Base-by-base conservation (phyloP, 176 grass and related monocot species). In the Avena atlantica region DNA sequence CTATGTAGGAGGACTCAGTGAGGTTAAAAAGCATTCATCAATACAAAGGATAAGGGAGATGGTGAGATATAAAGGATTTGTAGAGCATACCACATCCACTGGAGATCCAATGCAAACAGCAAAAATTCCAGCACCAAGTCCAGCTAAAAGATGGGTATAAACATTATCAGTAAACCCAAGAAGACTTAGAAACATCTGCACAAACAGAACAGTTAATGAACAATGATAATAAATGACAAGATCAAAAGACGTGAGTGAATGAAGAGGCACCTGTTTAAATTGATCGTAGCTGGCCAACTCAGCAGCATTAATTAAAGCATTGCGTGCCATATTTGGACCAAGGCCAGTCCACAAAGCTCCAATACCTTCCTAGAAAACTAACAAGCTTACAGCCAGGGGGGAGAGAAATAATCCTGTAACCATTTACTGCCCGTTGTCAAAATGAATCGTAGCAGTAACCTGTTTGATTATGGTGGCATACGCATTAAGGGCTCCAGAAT, bases 41-140 rank as follows among this genome's bases (percentile, higher is more conserved):
- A 59, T 42, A 42, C 6, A 27, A 7, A 60, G n/a, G 11, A 11
- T 49, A 61, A 50, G 16, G 17, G 70, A 62, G 51, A 84, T 29
- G 64, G 10, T 55, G 69, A 34, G 77, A 6, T 79, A 63, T 42
- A 75, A 56, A 90, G 72, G 65, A 71, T 44, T 45, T 83, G 79
- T 27, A 71, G 52, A 56, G 70, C 83, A 87, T 94, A 97, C 95
- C 93, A 95, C 93, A 82, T 98, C 95, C 86, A 93, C 81, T 12
- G 95, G 95, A 86, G 95, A 98, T 74, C 95, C 95, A 90, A 98
- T 91, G 78, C 93, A 98, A 72, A 98, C 93, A 68, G 95, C 95
- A 78, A 98, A 78, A 85, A 98, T 91, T 0, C 95, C 95, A 62
- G 95, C 93, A 87, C 93, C 95, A 75, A 98, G 52, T 70, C 95